Percentiles rank a stretch among this genome's conserved stretches.
Conservation (phyloP, 2,329 filamentous ascomycete genomes). For the Scedosporium apiospermum region DNA sequence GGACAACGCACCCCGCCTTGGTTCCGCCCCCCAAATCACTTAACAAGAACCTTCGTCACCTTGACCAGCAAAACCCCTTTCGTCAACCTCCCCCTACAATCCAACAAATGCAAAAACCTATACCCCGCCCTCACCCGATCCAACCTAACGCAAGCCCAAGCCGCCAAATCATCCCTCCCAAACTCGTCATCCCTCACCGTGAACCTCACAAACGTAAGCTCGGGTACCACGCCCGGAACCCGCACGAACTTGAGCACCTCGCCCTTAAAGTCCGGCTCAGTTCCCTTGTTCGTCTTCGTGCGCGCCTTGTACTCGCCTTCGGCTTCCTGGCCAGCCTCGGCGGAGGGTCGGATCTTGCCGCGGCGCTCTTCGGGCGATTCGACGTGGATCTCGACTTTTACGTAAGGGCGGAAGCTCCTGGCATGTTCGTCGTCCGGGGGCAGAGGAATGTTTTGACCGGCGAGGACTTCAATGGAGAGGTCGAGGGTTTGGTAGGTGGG, state of each 20-base stretch:
- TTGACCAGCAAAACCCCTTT: slow-evolving; percentile 65
- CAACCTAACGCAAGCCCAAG: slow-evolving; percentile 81
- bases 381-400: slow-evolving; percentile 77
- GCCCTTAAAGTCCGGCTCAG: slow-evolving; percentile 52
- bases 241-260: slow-evolving; percentile 49
- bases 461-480: slow-evolving; percentile 64
- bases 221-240: slow-evolving; percentile 50
- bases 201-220: slow-evolving; percentile 68
- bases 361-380: slow-evolving; percentile 48
- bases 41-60: slow-evolving; percentile 49
- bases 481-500: slow-evolving; percentile 45
- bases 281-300: slow-evolving; percentile 48
- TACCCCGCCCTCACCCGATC: slow-evolving; percentile 71
- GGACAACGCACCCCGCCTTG: too few relatives aligned
- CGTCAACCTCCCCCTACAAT: slow-evolving; percentile 55
- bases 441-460: slow-evolving; percentile 66
- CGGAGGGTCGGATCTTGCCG: slow-evolving; percentile 26
- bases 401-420: slow-evolving; percentile 62
- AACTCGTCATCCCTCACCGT: slow-evolving; percentile 83
- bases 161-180: slow-evolving; percentile 66
- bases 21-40: background rate
- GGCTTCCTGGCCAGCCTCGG: slow-evolving; percentile 22
- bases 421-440: slow-evolving; percentile 40
- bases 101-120: slow-evolving; percentile 66
- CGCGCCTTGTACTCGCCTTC: slow-evolving; percentile 45